Percentiles rank a stretch among this genome's conserved stretches.
Conservation (phyloP, 75 land plant genomes). For the Pinus tabuliformis region DNA sequence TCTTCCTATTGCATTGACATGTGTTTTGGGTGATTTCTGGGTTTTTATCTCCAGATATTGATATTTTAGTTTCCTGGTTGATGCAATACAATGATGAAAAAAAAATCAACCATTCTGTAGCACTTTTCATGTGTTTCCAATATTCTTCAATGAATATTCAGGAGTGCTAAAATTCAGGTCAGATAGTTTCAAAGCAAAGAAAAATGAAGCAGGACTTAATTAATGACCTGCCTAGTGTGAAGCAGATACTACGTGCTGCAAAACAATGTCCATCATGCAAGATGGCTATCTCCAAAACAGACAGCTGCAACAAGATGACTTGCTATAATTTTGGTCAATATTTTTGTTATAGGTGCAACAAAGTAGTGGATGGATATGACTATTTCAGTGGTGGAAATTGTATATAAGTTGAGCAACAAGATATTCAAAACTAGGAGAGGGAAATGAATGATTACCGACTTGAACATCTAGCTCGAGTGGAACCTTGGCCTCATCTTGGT, state of each 20-base stretch:
- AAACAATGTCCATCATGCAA: no score
- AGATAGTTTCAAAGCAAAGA: no score
- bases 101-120: no score
- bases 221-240: conserved; percentile 77
- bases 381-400: conserved; percentile 68
- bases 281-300: no score
- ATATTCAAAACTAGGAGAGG: conserved; percentile 60
- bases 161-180: no score
- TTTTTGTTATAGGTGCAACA: conserved; percentile 77
- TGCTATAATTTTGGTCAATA: conserved; percentile 77
- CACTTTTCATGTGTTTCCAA: no score
- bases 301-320: conserved; percentile 94
- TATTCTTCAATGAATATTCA: no score
- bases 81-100: conserved; percentile 68
- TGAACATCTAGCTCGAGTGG: conserved; percentile 31
- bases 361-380: conserved; percentile 74
- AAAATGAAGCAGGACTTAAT: conserved; percentile 20
- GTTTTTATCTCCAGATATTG: no score
- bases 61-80: not conserved
- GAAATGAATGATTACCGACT: conserved; percentile 38
- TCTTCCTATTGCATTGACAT: no score
- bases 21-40: no score
- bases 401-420: conserved; percentile 50
- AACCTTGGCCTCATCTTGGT: conserved; percentile 15
- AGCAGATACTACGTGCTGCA: conserved; percentile 13